Conservation (phyloP, 169 alveolate species). For the Fabrea salina region DNA sequence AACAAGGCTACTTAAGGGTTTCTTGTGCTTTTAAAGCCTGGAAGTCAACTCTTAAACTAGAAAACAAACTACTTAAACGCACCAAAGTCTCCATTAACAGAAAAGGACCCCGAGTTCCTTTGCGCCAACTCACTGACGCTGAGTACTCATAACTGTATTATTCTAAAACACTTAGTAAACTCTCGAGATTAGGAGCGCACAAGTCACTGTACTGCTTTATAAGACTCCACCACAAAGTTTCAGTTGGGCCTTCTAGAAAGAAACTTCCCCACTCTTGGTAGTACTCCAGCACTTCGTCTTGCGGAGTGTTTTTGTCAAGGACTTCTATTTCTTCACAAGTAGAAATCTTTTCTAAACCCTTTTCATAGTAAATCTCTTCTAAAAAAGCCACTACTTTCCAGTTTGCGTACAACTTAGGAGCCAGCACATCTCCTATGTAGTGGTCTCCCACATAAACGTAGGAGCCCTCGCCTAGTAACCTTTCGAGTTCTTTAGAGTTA, state of each 20-base stretch:
- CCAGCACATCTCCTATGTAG: background rate
- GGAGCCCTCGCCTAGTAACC: background rate
- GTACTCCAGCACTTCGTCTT: background rate
- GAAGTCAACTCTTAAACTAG: no score
- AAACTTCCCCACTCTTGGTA: conserved; percentile 17
- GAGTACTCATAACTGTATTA: no score
- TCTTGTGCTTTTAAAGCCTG: no score
- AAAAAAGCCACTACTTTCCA: conserved; percentile 1
- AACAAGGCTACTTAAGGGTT: no score
- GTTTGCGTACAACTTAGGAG: background rate
- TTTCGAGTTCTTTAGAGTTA: background rate
- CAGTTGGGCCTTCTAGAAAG: background rate
- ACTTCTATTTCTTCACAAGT: background rate
- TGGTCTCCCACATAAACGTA: conserved; percentile 21
- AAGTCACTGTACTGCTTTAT: no score
- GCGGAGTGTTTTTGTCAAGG: background rate
- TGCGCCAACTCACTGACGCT: no score
- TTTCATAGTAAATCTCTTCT: conserved; percentile 26
- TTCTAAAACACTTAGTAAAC: no score
- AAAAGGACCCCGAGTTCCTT: no score
- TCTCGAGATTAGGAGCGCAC: no score
- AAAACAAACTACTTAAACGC: no score
- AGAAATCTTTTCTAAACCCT: background rate
- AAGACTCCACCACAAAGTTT: conserved; percentile 16
- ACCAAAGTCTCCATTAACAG: no score